A percentile compares a stretch with the other conserved stretches of the same genome.
phyloP scores from a whole-genome alignment of 1,284 basidiomycete species.

The Moniliella sp. region DNA sequence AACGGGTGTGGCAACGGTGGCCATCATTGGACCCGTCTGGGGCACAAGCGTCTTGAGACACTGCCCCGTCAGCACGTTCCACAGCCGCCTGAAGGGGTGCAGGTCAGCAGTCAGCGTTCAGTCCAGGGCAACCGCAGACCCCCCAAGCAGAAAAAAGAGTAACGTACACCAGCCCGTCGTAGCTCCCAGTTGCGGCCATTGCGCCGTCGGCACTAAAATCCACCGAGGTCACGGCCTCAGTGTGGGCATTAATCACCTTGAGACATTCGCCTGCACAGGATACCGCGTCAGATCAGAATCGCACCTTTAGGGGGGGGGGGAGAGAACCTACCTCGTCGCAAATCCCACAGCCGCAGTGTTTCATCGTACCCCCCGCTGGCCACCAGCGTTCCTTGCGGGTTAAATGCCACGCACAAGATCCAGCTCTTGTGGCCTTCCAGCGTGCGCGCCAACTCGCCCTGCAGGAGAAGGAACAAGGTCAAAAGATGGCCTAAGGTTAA shows the following conservation, averaged over 20 bases:
- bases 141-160: no score
- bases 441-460: constrained; percentile 6
- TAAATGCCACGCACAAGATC: constrained; percentile 76
- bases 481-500: no score
- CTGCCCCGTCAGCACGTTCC: constrained; percentile 87
- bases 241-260: constrained; percentile 53
- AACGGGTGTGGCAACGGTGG: constrained; percentile 82
- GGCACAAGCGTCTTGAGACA: constrained; percentile 86
- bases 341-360: constrained; percentile 81
- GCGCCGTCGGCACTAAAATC: constrained; percentile 83
- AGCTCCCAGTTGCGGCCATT: constrained; percentile 71
- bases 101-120: no score
- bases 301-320: background rate
- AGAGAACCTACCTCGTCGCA: constrained; percentile 49
- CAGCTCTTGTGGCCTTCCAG: constrained; percentile 71
- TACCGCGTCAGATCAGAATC: no score
- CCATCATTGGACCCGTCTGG: no score
- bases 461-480: background rate
- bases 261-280: constrained; percentile 16
- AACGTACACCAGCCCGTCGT: constrained; percentile 79
- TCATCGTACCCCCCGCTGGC: constrained; percentile 86
- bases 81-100: constrained; percentile 38
- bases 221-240: constrained; percentile 80
- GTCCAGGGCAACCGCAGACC: no score
- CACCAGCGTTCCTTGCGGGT: constrained; percentile 63